Evolutionary conservation across 257 asterid species (phyloP), one percentile per base, ranked within the genome.

Genomic region (Gentiana dahurica): DNA sequence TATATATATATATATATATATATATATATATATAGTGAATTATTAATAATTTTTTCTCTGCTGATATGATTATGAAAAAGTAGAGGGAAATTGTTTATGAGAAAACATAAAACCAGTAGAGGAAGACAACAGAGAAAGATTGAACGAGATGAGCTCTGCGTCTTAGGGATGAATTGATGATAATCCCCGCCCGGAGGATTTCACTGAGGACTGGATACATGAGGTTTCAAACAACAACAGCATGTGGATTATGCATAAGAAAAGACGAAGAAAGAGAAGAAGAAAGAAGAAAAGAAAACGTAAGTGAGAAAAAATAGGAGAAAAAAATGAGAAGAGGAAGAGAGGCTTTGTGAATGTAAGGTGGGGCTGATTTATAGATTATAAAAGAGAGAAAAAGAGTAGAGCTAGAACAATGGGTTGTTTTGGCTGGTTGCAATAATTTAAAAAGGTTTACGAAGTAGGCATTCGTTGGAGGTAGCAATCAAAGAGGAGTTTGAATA

Each of bases 81-180:
- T n/a, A 24, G 39, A 24, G 8, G 12, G 15, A 34, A 43, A 12
- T 34, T 33, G 55, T 32, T 77, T 66, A 78, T 77, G 98, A 90
- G 54, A 87, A 87, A 46, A 77, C 89, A 72, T 87, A 87, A 73
- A 91, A 91, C 98, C 98, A 87, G 78, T 87, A 87, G 60, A 91
- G 95, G 65, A 91, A 91, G 0, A 80, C 96, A 69, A 91, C 90
- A 0, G 98, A 91, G 72, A 91, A 85, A 61, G 98, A 91, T 63
- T 87, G 98, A 60, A 91, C 98, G 41, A 91, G 97, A 54, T 81
- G 94, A 7, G 92, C 79, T 43, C 89, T 65, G 35, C 84, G 87
- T 54, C 92, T 62, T 44, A 85, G 78, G 1, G 95, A 73, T 35
- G 95, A 82, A 51, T 72, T 64, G 62, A 87, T 81, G 62, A 69